Conservation (phyloP, 495 filamentous ascomycete genomes). For the Penicillium alfredii region DNA sequence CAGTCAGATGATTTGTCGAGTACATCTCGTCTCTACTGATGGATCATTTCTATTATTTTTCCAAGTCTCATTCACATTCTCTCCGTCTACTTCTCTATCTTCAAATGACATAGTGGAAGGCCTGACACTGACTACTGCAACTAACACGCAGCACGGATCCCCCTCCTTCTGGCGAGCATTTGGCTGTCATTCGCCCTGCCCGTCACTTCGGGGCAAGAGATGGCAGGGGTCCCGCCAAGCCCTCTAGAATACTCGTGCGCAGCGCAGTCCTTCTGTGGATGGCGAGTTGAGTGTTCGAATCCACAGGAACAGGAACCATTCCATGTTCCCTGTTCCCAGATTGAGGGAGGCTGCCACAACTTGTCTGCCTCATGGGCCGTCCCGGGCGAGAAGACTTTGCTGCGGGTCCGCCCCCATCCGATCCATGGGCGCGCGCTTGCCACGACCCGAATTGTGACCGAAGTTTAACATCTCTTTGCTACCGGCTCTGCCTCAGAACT, state of each 20-base stretch:
- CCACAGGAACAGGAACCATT: too few relatives aligned
- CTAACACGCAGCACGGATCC: constrained; percentile 16
- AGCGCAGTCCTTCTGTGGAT: too few relatives aligned
- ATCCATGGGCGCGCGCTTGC: constrained; percentile 3
- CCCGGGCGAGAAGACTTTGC: too few relatives aligned
- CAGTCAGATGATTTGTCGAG: constrained; percentile 1
- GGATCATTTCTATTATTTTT: neutral
- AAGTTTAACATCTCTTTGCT: too few relatives aligned
- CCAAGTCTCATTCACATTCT: neutral
- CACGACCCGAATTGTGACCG: neutral
- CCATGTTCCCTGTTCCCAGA: too few relatives aligned
- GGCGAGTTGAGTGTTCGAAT: too few relatives aligned
- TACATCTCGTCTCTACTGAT: neutral
- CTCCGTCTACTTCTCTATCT: neutral
- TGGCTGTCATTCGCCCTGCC: constrained; percentile 11
- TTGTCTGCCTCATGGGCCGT: too few relatives aligned
- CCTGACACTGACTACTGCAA: constrained; percentile 3
- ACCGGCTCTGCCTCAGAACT: too few relatives aligned
- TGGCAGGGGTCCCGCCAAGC: constrained; percentile 13
- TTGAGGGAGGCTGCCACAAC: too few relatives aligned
- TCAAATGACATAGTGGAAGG: neutral
- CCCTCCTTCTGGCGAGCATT: too few relatives aligned
- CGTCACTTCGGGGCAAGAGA: constrained; percentile 8
- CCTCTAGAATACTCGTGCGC: constrained; percentile 3
- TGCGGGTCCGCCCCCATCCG: constrained; percentile 1